These are phyloP conservation scores for Podila epigama DNA, from an alignment of 192 early-diverging fungal species.

Conservation along the genomic window DNA sequence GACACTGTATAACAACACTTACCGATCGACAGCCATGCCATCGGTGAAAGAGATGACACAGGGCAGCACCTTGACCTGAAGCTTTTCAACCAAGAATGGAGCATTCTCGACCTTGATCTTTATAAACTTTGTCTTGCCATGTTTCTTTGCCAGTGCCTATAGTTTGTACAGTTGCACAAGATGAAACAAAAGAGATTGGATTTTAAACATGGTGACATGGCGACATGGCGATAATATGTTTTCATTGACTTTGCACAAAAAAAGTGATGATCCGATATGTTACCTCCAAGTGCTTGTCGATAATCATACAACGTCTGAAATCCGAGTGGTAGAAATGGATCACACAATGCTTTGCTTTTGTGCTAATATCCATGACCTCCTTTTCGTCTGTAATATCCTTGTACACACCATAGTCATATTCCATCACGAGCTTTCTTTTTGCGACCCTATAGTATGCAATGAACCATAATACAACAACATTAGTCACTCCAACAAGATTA, in stretches of 20 bases:
- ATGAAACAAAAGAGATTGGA: slow-evolving; percentile 4
- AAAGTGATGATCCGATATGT: neutral
- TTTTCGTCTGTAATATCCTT: slow-evolving; percentile 81
- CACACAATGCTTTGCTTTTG: slow-evolving; percentile 72
- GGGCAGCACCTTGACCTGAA: slow-evolving; percentile 87
- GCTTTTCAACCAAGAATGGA: slow-evolving; percentile 90
- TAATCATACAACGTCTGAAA: slow-evolving; percentile 92
- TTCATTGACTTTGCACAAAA: slow-evolving; percentile 9
- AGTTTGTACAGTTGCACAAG: neutral
- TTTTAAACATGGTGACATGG: neutral
- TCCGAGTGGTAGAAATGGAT: slow-evolving; percentile 93
- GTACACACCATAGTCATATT: slow-evolving; percentile 80
- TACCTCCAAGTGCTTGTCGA: slow-evolving; percentile 89
- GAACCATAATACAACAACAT: neutral
- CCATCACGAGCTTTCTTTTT: slow-evolving; percentile 65
- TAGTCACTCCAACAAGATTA: neutral
- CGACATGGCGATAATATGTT: too few relatives aligned
- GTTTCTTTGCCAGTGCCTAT: slow-evolving; percentile 72
- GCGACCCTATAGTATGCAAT: slow-evolving; percentile 56
- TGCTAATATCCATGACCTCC: slow-evolving; percentile 83
- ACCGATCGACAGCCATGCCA: slow-evolving; percentile 78
- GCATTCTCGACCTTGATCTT: slow-evolving; percentile 88
- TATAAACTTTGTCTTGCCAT: slow-evolving; percentile 87
- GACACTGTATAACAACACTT: neutral
- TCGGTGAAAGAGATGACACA: slow-evolving; percentile 84